Conservation (phyloP, 495 filamentous ascomycete genomes). For the Daldinia bambusicola region DNA sequence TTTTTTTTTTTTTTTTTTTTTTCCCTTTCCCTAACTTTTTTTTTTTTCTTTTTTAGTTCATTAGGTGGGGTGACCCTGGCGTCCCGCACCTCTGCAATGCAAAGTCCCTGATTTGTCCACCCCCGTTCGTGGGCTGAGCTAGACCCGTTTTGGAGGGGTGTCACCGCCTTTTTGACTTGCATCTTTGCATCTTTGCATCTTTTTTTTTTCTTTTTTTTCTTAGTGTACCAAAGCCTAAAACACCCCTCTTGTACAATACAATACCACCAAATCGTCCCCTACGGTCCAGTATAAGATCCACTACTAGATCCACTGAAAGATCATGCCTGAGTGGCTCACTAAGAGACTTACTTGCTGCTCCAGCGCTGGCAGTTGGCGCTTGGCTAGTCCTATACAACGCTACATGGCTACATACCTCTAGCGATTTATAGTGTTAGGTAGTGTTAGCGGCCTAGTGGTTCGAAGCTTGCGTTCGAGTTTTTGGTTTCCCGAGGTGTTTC, state of each 20-base stretch:
- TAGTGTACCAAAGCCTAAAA: constrained; percentile 42
- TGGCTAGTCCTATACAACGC: constrained; percentile 5
- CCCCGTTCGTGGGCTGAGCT: constrained; percentile 19
- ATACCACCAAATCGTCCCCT: constrained; percentile 21
- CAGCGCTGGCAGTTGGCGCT: constrained; percentile 16
- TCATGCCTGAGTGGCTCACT: constrained; percentile 16
- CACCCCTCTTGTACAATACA: constrained; percentile 31
- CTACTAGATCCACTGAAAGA: not conserved
- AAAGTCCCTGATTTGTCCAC: constrained; percentile 35
- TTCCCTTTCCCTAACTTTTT: no score
- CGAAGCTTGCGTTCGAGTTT: constrained; percentile 4
- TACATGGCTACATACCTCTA: no score
- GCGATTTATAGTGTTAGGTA: not conserved
- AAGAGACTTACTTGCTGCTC: constrained; percentile 16
- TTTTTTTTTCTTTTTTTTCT: no score
- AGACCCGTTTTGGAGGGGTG: constrained; percentile 24
- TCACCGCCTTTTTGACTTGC: constrained; percentile 49
- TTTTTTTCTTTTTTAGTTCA: constrained; percentile 47
- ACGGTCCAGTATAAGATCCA: constrained; percentile 30
- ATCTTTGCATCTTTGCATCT: constrained; percentile 7
- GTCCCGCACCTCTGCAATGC: constrained; percentile 27
- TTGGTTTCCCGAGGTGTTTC: constrained; percentile 12
- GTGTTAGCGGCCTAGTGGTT: constrained; percentile 12
- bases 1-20: constrained; percentile 46
- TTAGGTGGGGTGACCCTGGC: constrained; percentile 42